Conservation (phyloP, 441 rosid genomes). For the Erysimum pusillum region DNA sequence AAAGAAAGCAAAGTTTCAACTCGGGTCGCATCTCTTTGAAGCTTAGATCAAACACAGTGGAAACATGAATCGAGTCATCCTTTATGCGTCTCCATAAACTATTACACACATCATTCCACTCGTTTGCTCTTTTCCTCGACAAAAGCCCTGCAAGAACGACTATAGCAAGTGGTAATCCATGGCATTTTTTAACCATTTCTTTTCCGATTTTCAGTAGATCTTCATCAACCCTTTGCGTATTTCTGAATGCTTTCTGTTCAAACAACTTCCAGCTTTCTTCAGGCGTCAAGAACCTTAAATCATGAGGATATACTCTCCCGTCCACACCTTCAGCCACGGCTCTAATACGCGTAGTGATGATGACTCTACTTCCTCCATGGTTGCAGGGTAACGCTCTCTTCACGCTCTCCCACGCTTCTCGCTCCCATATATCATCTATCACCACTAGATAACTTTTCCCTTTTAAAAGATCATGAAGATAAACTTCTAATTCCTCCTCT, state of each 20-base stretch:
- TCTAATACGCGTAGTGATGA: conserved; percentile 40
- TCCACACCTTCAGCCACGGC: conserved; percentile 33
- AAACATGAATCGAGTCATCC: conserved; percentile 25
- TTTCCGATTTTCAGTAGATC: conserved; percentile 28
- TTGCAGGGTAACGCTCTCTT: conserved; percentile 33
- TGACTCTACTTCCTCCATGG: conserved; percentile 21
- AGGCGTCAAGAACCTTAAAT: conserved; percentile 30
- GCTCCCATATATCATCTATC: conserved; percentile 39
- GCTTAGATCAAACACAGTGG: conserved; percentile 29
- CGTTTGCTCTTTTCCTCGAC: conserved; percentile 29
- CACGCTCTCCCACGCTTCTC: conserved; percentile 37
- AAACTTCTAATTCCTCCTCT: conserved; percentile 32
- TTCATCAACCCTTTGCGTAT: background rate
- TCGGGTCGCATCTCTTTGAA: conserved; percentile 13
- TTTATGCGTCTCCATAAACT: conserved; percentile 42
- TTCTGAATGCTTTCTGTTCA: conserved; percentile 36
- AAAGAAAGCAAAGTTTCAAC: conserved; percentile 37
- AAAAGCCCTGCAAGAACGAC: conserved; percentile 22
- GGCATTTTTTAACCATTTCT: conserved; percentile 25
- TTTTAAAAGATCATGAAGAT: background rate
- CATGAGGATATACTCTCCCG: background rate
- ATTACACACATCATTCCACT: conserved; percentile 33
- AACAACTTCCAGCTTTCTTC: conserved; percentile 40
- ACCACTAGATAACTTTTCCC: conserved; percentile 35
- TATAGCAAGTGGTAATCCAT: conserved; percentile 34